These are phyloP conservation scores for Cercospora sesami DNA, from an alignment of 2,329 filamentous ascomycete species.

Conservation along the genomic window DNA sequence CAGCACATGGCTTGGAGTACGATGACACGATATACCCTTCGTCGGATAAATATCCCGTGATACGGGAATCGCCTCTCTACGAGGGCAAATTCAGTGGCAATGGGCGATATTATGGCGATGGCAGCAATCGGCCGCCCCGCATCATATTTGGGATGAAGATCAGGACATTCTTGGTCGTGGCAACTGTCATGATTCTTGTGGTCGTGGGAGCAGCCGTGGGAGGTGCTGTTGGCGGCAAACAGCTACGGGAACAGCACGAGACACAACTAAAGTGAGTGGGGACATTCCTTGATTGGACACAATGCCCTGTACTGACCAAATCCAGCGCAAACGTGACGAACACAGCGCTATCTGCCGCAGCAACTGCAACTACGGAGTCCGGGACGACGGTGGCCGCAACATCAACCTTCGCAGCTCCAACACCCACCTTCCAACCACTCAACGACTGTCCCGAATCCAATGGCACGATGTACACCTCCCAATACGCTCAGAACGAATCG, in stretches of 20 bases:
- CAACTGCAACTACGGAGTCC: constrained; percentile 16
- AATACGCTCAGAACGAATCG: constrained; percentile 22
- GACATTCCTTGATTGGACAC: constrained; percentile 15
- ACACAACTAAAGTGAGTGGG: constrained; percentile 12
- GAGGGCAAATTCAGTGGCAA: constrained; percentile 21
- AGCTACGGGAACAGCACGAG: constrained; percentile 29
- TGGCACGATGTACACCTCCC: constrained; percentile 37
- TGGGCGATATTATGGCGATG: constrained; percentile 28
- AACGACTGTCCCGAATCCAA: constrained; percentile 37
- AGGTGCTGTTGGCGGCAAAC: constrained; percentile 39
- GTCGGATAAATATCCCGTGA: constrained; percentile 42
- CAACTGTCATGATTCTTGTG: constrained; percentile 35
- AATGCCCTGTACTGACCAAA: constrained; percentile 8
- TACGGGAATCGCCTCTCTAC: constrained; percentile 33
- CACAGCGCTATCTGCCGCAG: constrained; percentile 19
- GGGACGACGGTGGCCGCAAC: constrained; percentile 24
- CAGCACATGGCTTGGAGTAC: constrained; percentile 43
- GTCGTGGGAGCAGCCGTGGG: constrained; percentile 42
- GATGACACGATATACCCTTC: constrained; percentile 40
- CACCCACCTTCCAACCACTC: constrained; percentile 38
- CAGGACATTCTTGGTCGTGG: constrained; percentile 39
- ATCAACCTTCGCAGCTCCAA: constrained; percentile 34
- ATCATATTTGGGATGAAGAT: constrained; percentile 45
- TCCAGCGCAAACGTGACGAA: constrained; percentile 25
- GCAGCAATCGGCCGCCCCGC: constrained; percentile 38